Conservation (phyloP, 2,329 filamentous ascomycete genomes). For the Clonostachys solani region DNA sequence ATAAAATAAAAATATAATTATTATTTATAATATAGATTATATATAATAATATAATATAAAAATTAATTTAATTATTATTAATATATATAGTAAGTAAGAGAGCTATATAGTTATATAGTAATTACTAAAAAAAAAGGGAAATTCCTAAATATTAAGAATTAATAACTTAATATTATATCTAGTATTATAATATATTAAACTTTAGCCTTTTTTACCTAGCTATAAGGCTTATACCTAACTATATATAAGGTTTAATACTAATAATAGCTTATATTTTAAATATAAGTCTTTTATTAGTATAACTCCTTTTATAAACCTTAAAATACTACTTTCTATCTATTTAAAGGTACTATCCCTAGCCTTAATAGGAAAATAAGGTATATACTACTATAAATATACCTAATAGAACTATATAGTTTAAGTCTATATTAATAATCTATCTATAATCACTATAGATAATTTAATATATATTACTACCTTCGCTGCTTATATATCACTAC, state of each 20-base stretch:
- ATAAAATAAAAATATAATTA: background rate
- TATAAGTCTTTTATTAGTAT: too few species aligned
- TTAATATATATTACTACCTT: constrained; percentile 4
- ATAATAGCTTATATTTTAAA: too few species aligned
- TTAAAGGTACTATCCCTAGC: background rate
- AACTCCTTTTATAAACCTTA: too few species aligned
- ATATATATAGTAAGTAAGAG: background rate
- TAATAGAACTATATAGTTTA: constrained; percentile 3
- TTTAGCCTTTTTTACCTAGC: too few species aligned
- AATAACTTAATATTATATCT: constrained; percentile 1
- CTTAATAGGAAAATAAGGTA: background rate
- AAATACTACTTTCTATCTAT: too few species aligned
- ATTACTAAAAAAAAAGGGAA: constrained; percentile 1
- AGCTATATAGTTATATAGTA: background rate
- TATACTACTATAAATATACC: constrained; percentile 2
- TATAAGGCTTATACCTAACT: too few species aligned
- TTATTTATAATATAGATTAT: background rate
- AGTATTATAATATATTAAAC: too few species aligned
- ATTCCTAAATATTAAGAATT: background rate
- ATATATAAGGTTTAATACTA: too few species aligned
- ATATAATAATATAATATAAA: background rate
- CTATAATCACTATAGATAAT: constrained; percentile 3
- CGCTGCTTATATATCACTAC: too few species aligned
- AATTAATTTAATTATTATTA: background rate
- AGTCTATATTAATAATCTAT: constrained; percentile 2